These are phyloP conservation scores for Scheffersomyces amazonensis DNA, from an alignment of 805 yeast species.

Conservation along the genomic window DNA sequence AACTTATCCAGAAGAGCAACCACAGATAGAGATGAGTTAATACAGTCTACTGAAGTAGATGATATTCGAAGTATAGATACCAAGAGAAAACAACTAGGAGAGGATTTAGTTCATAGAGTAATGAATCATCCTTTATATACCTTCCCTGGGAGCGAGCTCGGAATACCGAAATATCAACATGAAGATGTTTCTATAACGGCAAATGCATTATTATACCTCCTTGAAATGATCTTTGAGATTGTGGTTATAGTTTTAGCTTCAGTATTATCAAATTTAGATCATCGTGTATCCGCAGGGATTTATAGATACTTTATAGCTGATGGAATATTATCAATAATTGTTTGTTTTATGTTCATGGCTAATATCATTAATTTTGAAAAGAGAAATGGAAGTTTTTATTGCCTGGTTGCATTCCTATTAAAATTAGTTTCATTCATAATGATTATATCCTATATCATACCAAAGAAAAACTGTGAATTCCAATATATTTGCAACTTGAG, in stretches of 20 bases:
- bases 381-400: constrained; percentile 40
- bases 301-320: constrained; percentile 38
- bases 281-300: constrained; percentile 17
- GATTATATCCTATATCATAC: constrained; percentile 23
- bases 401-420: constrained; percentile 29
- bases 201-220: constrained; percentile 25
- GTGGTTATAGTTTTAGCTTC: constrained; percentile 25
- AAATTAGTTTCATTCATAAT: constrained; percentile 34
- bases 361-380: constrained; percentile 37
- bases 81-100: constrained; percentile 20
- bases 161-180: constrained; percentile 7
- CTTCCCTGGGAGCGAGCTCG: constrained; percentile 10
- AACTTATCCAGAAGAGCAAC: background rate
- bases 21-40: background rate
- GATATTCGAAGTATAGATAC: constrained; percentile 15
- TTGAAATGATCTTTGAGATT: constrained; percentile 27
- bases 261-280: constrained; percentile 22
- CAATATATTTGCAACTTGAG: constrained; percentile 25
- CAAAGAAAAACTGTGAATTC: constrained; percentile 17
- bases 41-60: constrained; percentile 2
- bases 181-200: constrained; percentile 19
- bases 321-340: constrained; percentile 27
- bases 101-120: constrained; percentile 24
- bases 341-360: constrained; percentile 32
- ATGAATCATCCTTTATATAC: constrained; percentile 31